phyloP scores from a whole-genome alignment of 2,329 filamentous ascomycete genomes.

The Basipetospora sp. region DNA sequence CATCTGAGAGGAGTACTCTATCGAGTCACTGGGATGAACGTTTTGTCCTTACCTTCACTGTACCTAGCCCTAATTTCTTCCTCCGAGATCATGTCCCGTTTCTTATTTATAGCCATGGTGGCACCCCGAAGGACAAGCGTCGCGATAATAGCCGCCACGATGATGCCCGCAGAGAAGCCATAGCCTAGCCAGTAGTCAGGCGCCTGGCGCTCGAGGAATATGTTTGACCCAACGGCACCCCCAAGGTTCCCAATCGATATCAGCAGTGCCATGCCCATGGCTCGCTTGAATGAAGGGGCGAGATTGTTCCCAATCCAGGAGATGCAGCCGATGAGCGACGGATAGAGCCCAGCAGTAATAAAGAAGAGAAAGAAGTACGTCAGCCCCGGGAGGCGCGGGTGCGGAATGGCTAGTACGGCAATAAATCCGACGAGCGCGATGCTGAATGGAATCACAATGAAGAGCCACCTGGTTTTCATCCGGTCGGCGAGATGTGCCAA shows the following conservation, averaged over 20 bases:
- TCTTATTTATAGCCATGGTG: too few relatives aligned
- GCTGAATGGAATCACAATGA: slow-evolving; percentile 7
- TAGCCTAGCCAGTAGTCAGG: slow-evolving; percentile 24
- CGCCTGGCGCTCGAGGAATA: slow-evolving; percentile 21
- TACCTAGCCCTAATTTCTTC: too few relatives aligned
- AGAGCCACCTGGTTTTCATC: slow-evolving; percentile 6
- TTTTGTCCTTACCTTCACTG: too few relatives aligned
- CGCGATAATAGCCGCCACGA: too few relatives aligned
- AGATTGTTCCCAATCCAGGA: slow-evolving; percentile 15
- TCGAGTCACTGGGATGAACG: too few relatives aligned
- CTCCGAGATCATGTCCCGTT: too few relatives aligned
- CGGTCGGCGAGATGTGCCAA: slow-evolving; percentile 7
- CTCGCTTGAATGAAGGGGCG: slow-evolving; percentile 12
- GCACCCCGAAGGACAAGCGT: too few relatives aligned
- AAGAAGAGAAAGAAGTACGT: slow-evolving; percentile 16
- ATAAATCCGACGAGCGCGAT: slow-evolving; percentile 8
- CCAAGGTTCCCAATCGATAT: slow-evolving; percentile 12
- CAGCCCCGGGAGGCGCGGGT: slow-evolving; percentile 13
- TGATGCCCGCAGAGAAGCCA: too few relatives aligned
- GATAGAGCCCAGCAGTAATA: slow-evolving; percentile 16
- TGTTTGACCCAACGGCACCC: slow-evolving; percentile 22
- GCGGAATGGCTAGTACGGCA: slow-evolving; percentile 8
- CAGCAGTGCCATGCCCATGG: slow-evolving; percentile 13
- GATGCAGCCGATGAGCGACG: slow-evolving; percentile 15
- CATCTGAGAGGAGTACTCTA: too few relatives aligned